Evolutionary conservation across 768 basidiomycete genomes (phyloP), one percentile per base, ranked within the genome.

Genomic region (Tulasnella sp.): DNA sequence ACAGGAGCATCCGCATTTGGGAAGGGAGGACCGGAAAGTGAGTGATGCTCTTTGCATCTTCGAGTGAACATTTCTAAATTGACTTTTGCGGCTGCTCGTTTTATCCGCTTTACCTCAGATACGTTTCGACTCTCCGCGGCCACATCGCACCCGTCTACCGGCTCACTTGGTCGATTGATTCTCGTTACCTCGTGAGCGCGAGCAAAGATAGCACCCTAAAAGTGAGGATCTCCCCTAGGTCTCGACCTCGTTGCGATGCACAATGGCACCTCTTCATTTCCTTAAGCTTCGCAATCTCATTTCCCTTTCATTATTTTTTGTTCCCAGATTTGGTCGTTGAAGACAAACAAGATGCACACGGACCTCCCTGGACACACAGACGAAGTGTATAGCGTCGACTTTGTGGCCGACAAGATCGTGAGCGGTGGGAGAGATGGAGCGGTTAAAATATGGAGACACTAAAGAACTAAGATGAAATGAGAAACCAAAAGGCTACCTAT

Each of bases 331-430:
- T 98, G 96, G 96, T 93, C 97, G 79, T 83, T 98, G 71, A 95
- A 93, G 79, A 98, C 94, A 6, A 94, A 92, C 80, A 98, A 99
- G 81, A 88, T 99, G 74, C 91, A 93, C 78, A 88, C 86, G 7
- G 96, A 99, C 79, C 87, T 99, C 19, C 94, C 95, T 0, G 96
- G 96, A 22, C 96, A 99, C 79, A 92, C 91, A 1, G 96, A 99
- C 76, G 96, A 99, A 79, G 95, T 99, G 40, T 98, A 98, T 81
- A 98, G 96, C 77, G 96, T 99, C 17, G 96, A 98, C 80, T 99
- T 97, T 78, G 95, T 99, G 1, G 95, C 95, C 0, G 96, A 99
- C 82, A 99, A 99, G 80, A 86, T 98, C n/a, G 94, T 97, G 75
- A 96, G 94, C 78, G 96, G 95, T n/a, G 96, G 96, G 16, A 83